Evolutionary conservation across 148 eudicot species (phyloP).

Genomic region (Drosera capensis): DNA sequence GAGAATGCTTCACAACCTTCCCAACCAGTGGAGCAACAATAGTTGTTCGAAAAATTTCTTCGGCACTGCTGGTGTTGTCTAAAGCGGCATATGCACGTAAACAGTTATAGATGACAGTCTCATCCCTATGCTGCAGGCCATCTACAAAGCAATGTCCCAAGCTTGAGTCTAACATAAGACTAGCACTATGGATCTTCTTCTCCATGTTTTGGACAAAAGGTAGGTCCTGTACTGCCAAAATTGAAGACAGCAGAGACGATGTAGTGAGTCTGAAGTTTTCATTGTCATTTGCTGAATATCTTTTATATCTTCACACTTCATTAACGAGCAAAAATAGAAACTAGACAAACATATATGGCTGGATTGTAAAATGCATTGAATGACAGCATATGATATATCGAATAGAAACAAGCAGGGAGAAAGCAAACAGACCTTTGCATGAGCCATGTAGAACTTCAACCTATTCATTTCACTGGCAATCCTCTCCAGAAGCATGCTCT

Average conservation of each 20-base stretch:
- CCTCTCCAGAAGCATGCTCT: slow-evolving; percentile 96
- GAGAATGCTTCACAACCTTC: slow-evolving; percentile 43
- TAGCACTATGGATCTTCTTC: slow-evolving; percentile 84
- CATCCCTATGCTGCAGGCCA: slow-evolving; percentile 81
- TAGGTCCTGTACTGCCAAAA: slow-evolving; percentile 94
- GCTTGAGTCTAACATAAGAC: slow-evolving; percentile 67
- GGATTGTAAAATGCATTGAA: no score
- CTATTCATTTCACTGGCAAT: slow-evolving; percentile 99
- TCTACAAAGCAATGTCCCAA: slow-evolving; percentile 87
- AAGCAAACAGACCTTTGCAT: slow-evolving; percentile 76
- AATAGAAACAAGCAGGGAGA: slow-evolving; percentile 12
- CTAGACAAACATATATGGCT: no score
- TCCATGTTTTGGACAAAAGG: slow-evolving; percentile 94
- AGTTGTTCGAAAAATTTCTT: slow-evolving; percentile 78
- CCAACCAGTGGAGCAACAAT: slow-evolving; percentile 59
- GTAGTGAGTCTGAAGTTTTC: neutral
- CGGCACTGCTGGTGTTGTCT: slow-evolving; percentile 75
- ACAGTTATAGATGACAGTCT: slow-evolving; percentile 81
- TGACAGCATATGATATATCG: slow-evolving; percentile 1
- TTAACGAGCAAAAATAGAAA: no score
- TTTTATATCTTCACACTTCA: no score
- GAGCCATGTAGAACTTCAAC: slow-evolving; percentile 85
- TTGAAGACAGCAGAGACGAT: slow-evolving; percentile 22
- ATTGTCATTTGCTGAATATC: neutral
- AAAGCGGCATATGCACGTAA: slow-evolving; percentile 97